Evolutionary conservation across 768 basidiomycete species (phyloP).

Genomic region (Boletus speciosus): DNA sequence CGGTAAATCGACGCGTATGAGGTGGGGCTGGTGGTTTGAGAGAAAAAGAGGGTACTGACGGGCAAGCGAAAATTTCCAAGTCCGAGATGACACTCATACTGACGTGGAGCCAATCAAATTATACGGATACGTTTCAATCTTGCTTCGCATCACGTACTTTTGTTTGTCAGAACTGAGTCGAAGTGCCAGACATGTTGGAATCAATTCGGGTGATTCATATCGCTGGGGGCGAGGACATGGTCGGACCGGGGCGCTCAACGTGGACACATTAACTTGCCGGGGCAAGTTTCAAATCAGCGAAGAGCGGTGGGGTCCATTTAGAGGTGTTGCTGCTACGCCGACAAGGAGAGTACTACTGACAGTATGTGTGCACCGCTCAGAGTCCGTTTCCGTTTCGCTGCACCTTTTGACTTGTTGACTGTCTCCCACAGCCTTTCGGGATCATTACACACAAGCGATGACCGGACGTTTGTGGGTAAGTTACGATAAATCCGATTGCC

Average conservation of each 20-base stretch:
- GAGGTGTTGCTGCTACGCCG: no score
- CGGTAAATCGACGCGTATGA: neutral
- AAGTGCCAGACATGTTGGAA: neutral
- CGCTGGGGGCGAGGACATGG: no score
- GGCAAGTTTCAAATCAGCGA: no score
- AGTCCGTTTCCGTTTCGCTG: no score
- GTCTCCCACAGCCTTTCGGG: neutral
- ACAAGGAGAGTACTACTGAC: no score
- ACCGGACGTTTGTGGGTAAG: neutral
- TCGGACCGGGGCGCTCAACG: neutral
- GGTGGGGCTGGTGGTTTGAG: conserved; percentile 6
- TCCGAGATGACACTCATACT: conserved; percentile 14
- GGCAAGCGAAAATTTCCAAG: conserved; percentile 12
- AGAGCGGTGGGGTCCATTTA: no score
- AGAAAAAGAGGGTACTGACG: conserved; percentile 19
- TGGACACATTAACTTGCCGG: neutral
- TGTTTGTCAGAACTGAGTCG: neutral
- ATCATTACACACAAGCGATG: neutral
- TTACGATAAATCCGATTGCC: neutral
- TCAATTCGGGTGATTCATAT: neutral
- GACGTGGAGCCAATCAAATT: conserved; percentile 14
- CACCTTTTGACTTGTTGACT: neutral
- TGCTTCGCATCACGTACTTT: neutral
- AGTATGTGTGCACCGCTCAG: no score
- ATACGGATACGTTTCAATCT: neutral